phyloP scores from a whole-genome alignment of 139 green algal genomes.

The Marvania coccoides region DNA sequence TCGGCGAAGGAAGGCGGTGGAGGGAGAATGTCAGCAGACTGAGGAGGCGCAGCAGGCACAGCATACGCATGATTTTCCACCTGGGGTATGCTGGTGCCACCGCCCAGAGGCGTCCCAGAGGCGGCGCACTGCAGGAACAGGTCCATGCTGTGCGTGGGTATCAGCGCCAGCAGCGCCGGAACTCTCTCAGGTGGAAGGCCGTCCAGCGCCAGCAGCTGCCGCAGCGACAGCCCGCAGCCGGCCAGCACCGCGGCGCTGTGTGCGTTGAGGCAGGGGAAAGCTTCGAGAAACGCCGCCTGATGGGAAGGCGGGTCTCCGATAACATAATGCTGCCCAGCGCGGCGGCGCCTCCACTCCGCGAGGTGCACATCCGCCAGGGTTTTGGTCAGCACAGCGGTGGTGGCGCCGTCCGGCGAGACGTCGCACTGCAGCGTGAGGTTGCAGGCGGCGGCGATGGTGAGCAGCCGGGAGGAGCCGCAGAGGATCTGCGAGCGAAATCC shows the following conservation, averaged over 20 bases:
- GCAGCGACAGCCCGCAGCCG: constrained; percentile 5
- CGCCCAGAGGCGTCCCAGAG: neutral
- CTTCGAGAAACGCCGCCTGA: constrained; percentile 13
- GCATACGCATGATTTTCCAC: too few relatives aligned
- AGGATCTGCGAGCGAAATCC: constrained; percentile 23
- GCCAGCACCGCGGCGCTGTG: constrained; percentile 23
- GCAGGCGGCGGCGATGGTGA: neutral
- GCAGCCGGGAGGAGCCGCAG: constrained; percentile 5
- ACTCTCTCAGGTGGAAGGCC: neutral
- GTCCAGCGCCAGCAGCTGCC: constrained; percentile 19
- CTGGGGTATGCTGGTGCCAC: too few relatives aligned
- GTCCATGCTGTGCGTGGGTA: constrained; percentile 21
- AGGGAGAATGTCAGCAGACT: too few relatives aligned
- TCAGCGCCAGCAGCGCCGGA: constrained; percentile 8
- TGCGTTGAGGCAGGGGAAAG: constrained; percentile 27
- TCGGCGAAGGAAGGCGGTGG: too few relatives aligned
- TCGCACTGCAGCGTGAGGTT: constrained; percentile 10
- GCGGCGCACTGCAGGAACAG: constrained; percentile 21
- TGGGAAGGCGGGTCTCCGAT: neutral
- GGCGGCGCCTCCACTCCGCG: neutral
- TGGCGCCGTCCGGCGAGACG: neutral
- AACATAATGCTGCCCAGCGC: neutral
- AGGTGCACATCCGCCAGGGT: neutral
- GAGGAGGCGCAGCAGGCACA: too few relatives aligned
- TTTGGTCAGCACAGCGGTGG: neutral